Evolutionary conservation across 1,139 yeast species (phyloP).

Genomic region (Meyerozyma sp.): DNA sequence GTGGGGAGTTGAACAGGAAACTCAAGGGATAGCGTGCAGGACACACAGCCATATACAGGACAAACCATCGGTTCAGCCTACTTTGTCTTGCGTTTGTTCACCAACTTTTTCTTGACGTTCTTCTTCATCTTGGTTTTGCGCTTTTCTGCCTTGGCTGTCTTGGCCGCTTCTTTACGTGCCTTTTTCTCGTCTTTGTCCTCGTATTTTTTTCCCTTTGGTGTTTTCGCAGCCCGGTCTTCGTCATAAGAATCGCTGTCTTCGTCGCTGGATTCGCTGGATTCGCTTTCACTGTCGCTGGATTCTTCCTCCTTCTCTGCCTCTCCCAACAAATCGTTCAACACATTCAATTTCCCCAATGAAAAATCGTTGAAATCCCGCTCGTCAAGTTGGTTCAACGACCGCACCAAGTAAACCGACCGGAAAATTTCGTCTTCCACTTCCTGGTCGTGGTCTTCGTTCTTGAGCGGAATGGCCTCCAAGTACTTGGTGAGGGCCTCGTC

Average conservation of each 20-base stretch:
- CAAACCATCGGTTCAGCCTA: neutral
- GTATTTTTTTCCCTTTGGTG: slow-evolving; percentile 63
- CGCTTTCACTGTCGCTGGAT: slow-evolving; percentile 21
- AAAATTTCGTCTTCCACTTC: slow-evolving; percentile 80
- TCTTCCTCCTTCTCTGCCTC: slow-evolving; percentile 12
- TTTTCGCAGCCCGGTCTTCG: slow-evolving; percentile 26
- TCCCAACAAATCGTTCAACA: slow-evolving; percentile 59
- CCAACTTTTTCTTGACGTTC: slow-evolving; percentile 76
- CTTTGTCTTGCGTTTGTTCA: slow-evolving; percentile 46
- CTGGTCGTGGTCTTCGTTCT: slow-evolving; percentile 40
- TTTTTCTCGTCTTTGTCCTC: slow-evolving; percentile 85
- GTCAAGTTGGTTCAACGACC: slow-evolving; percentile 65
- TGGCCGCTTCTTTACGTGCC: slow-evolving; percentile 77
- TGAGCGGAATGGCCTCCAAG: slow-evolving; percentile 45
- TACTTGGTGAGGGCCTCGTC: slow-evolving; percentile 34
- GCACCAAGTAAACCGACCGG: slow-evolving; percentile 79
- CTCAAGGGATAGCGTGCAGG: neutral
- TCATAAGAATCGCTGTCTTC: slow-evolving; percentile 10
- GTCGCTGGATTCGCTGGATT: slow-evolving; percentile 9
- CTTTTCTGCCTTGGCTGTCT: slow-evolving; percentile 80
- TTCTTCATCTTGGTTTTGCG: slow-evolving; percentile 90
- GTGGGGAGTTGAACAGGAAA: neutral
- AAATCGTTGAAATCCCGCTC: slow-evolving; percentile 88
- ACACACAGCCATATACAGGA: no score
- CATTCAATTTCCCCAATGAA: slow-evolving; percentile 73